Evolutionary conservation across 2,329 filamentous ascomycete species (phyloP), one percentile per base, ranked within the genome.

Genomic region (Neurospora sp.): DNA sequence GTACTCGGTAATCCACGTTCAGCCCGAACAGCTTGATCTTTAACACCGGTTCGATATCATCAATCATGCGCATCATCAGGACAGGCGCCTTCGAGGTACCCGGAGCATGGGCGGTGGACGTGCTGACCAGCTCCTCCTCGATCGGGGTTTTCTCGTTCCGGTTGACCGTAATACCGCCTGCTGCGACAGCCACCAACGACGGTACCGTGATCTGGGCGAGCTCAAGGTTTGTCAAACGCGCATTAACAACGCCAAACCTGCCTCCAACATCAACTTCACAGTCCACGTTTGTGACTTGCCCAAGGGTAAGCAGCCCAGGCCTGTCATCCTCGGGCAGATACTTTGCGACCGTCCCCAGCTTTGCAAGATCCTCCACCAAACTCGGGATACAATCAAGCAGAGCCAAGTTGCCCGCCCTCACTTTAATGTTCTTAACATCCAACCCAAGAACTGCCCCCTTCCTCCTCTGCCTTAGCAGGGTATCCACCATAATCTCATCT

Each of bases 291-390:
- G 89, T 87, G 68, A 97, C 79, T 38, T 88, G 83, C 0, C 86
- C 84, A 43, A 99, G 83, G 0, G 90, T 93, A 43, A 99, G 83
- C 23, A 98, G 83, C 0, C 96, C 96, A 2, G 96, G 96, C 1
- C 94, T 88, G 75, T 99, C 95, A 79, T 99, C 96, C 75, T 99
- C 95, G 0, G 96, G 95, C 2, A 99, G 84, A 78, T 98, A 98
- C 78, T 97, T 98, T 7, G 95, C 88, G 36, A 99, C 93, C 0
- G 90, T 94, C 0, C 93, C 92, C 5, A 99, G 83, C 74, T 91
- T 93, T 6, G 90, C 86, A 67, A 98, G 79, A 76, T 99, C 96
- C 73, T 92, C 90, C 0, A 87, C 90, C 9, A 99, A 85, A 11
- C 86, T 85, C 8, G 90, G 87, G 15, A 99, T 83, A 58, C 87